Evolutionary conservation across 305 asterid genomes (phyloP), one percentile per base, ranked within the genome.

Genomic region (Fraxinus velutina): DNA sequence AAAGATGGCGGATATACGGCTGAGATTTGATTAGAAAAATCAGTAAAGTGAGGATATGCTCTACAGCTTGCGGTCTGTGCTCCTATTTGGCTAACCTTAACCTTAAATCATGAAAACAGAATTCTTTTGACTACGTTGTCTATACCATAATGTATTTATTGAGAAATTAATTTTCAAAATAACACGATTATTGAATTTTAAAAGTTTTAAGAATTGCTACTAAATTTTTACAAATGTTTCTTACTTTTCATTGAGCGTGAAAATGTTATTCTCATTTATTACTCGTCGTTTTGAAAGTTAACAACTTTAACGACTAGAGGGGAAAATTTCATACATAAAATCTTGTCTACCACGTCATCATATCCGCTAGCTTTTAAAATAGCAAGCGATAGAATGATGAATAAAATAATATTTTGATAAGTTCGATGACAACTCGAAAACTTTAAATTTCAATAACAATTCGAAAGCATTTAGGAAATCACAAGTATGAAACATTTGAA

Each of bases 51-150:
- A 33, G 36, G 29, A 79, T 74, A 64, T 75, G 78, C 71, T 57
- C 83, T 72, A 82, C 83, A 84, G 83, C 52, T 75, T 76, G 84
- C 81, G 82, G 79, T 81, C 57, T 78, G 83, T 79, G 77, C 79
- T 83, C 79, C 73, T 50, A 60, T 9, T 50, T 85, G 89, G 85
- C 80, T 52, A 33, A 33, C 37, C 73, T 9, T 24, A 66, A 24
- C 73, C 36, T 66, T 66, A 10, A 66, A 8, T 66, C 73, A 66
- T 12, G 73, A 27, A 66, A 66, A 57, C 36, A 10, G 34, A 66
- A 66, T 22, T 7, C 83, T 32, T 86, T 86, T 84, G 79, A 84
- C 88, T 36, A 70, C 70, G 34, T 77, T 47, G 84, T 64, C 73
- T 9, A 22, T 2, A 62, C 29, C 29, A 21, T 6, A 19, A 19